Percentiles rank a stretch among this genome's conserved stretches.
Evolutionary conservation across 2,329 filamentous ascomycete genomes (phyloP).

Genomic region (Xylariaceae sp.): DNA sequence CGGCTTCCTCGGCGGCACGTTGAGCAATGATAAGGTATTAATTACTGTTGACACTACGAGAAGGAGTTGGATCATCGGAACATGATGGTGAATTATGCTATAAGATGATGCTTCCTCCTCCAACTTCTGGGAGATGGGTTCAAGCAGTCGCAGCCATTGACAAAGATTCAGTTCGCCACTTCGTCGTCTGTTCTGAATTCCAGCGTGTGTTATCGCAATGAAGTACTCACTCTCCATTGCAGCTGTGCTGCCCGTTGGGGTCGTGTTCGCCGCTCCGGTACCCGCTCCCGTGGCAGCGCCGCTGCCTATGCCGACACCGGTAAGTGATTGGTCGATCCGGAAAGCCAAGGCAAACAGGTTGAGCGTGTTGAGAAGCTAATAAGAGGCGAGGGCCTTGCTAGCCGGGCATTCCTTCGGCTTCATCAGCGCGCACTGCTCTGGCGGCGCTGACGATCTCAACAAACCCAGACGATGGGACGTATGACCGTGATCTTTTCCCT

Average conservation of each 20-base stretch:
- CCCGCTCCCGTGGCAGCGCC: constrained; percentile 20
- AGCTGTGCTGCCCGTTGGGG: constrained; percentile 24
- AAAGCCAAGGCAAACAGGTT: neutral
- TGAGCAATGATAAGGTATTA: too few species aligned
- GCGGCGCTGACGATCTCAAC: constrained; percentile 5
- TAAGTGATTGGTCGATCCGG: constrained; percentile 10
- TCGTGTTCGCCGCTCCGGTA: constrained; percentile 24
- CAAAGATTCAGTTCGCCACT: too few species aligned
- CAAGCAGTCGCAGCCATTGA: too few species aligned
- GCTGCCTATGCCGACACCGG: constrained; percentile 27
- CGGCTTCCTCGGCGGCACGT: too few species aligned
- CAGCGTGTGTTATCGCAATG: constrained; percentile 15
- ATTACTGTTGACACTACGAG: too few species aligned
- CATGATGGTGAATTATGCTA: too few species aligned
- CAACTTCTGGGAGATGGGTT: too few species aligned
- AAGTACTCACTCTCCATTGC: constrained; percentile 22
- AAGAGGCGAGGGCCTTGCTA: constrained; percentile 20
- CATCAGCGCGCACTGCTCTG: constrained; percentile 29
- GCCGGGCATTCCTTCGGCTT: constrained; percentile 61
- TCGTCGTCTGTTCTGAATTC: too few species aligned
- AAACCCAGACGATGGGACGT: constrained; percentile 15
- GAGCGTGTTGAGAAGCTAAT: neutral
- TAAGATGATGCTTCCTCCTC: too few species aligned
- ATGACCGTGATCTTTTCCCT: constrained; percentile 19
- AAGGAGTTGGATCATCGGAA: too few species aligned